These are phyloP conservation scores for Neofusicoccum cordaticola DNA, from an alignment of 2,329 filamentous ascomycete species.

Conservation along the genomic window DNA sequence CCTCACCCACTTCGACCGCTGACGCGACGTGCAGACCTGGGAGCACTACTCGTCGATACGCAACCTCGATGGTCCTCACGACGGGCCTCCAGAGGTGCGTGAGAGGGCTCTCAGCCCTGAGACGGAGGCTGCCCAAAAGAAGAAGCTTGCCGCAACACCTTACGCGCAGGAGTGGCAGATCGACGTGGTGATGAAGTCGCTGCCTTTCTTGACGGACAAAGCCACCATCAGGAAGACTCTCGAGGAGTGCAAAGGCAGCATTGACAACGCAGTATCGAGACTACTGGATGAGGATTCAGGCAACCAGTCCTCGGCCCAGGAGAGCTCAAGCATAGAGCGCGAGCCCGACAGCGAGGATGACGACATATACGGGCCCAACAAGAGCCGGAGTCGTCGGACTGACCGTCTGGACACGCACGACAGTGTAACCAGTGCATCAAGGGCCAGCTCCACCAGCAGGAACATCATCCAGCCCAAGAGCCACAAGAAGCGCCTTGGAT, in stretches of 20 bases:
- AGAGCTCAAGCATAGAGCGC: slow-evolving; percentile 50
- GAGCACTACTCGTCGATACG: slow-evolving; percentile 68
- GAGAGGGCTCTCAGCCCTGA: slow-evolving; percentile 30
- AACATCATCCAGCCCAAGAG: slow-evolving; percentile 6
- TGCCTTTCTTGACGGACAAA: slow-evolving; percentile 52
- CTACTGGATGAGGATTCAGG: slow-evolving; percentile 48
- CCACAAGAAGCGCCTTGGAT: neutral
- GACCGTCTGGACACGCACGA: neutral
- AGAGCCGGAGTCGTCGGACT: slow-evolving; percentile 26
- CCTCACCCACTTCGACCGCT: slow-evolving; percentile 18
- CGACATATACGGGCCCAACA: slow-evolving; percentile 47
- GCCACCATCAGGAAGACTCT: slow-evolving; percentile 52
- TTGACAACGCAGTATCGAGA: slow-evolving; percentile 52
- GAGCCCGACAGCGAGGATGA: slow-evolving; percentile 53
- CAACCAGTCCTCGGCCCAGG: slow-evolving; percentile 44
- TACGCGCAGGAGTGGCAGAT: slow-evolving; percentile 56
- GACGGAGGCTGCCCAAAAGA: slow-evolving; percentile 40
- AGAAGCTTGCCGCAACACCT: slow-evolving; percentile 37
- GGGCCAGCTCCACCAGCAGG: neutral
- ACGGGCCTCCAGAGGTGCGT: slow-evolving; percentile 52
- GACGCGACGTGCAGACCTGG: slow-evolving; percentile 48
- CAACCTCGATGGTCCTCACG: slow-evolving; percentile 57
- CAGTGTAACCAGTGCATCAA: slow-evolving; percentile 5
- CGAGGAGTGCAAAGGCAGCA: slow-evolving; percentile 52
- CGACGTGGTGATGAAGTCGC: slow-evolving; percentile 49